These are phyloP conservation scores for Cornus suecica DNA, from an alignment of 148 eudicot genomes.

Conservation along the genomic window DNA sequence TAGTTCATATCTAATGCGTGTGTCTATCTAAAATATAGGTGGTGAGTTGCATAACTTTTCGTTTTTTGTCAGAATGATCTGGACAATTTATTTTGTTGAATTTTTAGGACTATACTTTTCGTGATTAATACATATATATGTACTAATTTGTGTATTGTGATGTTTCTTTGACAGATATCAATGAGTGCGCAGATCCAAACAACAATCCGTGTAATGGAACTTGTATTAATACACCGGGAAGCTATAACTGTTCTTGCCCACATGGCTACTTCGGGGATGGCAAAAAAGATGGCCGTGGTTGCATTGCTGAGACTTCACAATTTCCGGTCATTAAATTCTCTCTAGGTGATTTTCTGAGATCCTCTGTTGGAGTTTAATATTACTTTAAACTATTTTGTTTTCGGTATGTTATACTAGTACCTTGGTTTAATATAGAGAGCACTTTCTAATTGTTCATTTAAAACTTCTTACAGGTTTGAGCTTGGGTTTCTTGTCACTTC, in stretches of 20 bases:
- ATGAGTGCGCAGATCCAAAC: constrained; percentile 28
- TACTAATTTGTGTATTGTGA: background rate
- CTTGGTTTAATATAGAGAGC: no score
- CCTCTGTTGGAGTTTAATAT: no score
- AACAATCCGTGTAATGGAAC: constrained; percentile 18
- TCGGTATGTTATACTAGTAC: no score
- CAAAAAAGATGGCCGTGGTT: constrained; percentile 24
- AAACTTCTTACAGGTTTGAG: constrained; percentile 23
- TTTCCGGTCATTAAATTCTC: constrained; percentile 33
- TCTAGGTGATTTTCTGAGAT: constrained; percentile 23
- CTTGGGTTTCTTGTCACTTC: constrained; percentile 28
- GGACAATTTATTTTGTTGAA: no score
- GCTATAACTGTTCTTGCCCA: constrained; percentile 31
- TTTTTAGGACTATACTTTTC: background rate
- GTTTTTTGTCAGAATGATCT: no score
- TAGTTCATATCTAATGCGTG: no score
- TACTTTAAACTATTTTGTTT: no score
- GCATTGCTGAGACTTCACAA: constrained; percentile 15
- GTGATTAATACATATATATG: background rate
- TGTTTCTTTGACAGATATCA: constrained; percentile 17
- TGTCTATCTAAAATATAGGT: no score
- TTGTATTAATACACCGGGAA: constrained; percentile 28
- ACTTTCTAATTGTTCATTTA: no score
- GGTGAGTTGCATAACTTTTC: no score
- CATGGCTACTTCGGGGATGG: constrained; percentile 38